phyloP scores from a whole-genome alignment of 179 eudicot genomes.

The Beta lomatogona region DNA sequence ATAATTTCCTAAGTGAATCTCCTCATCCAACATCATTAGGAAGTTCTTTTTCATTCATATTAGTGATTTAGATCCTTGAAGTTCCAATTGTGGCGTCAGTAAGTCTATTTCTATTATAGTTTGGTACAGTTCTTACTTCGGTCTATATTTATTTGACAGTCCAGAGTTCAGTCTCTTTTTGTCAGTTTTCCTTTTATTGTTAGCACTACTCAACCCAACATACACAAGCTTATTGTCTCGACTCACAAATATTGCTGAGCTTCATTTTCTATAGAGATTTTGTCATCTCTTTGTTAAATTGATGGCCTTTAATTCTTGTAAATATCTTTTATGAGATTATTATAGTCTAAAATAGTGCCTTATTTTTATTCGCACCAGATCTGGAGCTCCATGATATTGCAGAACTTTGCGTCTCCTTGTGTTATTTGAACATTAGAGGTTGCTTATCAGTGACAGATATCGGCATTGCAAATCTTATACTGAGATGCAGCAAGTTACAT shows the following conservation, averaged over 20 bases:
- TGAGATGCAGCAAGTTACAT: conserved; percentile 52
- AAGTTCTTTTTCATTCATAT: too few species aligned
- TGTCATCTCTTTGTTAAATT: not conserved
- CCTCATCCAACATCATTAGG: too few species aligned
- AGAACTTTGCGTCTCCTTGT: conserved; percentile 51
- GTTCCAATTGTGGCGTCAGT: too few species aligned
- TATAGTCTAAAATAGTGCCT: not conserved
- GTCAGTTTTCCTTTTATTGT: not conserved
- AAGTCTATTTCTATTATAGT: too few species aligned
- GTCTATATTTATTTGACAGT: too few species aligned
- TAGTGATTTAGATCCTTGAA: too few species aligned
- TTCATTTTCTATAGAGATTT: not conserved
- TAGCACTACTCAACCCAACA: not conserved
- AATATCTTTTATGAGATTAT: too few species aligned
- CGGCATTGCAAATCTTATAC: conserved; percentile 64
- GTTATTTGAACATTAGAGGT: conserved; percentile 66
- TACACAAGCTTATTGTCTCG: not conserved
- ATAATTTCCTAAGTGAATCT: too few species aligned
- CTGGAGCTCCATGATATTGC: conserved; percentile 59
- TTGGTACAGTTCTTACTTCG: too few species aligned
- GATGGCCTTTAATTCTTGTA: not conserved
- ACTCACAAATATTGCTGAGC: not conserved
- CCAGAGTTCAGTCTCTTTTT: too few species aligned
- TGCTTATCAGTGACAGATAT: conserved; percentile 73
- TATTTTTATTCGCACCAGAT: conserved; percentile 51